Conservation (phyloP, 2,329 filamentous ascomycete species). For the Pseudogymnoascus sp. region DNA sequence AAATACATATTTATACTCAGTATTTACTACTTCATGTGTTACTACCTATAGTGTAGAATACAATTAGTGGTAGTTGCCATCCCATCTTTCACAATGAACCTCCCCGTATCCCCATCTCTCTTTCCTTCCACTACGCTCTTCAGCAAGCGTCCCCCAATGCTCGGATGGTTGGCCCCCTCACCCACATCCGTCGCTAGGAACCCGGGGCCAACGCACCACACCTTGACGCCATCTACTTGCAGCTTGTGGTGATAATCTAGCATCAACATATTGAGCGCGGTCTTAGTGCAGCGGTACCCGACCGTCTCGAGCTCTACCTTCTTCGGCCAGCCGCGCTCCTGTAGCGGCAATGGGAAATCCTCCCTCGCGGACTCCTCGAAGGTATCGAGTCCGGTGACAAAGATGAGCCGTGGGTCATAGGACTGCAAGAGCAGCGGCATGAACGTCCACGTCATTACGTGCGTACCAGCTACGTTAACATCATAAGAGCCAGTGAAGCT, state of each 20-base stretch:
- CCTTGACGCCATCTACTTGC: conserved; percentile 44
- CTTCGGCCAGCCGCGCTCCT: conserved; percentile 39
- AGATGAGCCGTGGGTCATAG: conserved; percentile 39
- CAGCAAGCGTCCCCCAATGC: conserved; percentile 35
- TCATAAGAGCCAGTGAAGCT: conserved; percentile 26
- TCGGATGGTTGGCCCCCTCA: conserved; percentile 30
- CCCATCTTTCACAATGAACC: conserved; percentile 26
- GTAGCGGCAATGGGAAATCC: conserved; percentile 19
- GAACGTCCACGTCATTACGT: conserved; percentile 29
- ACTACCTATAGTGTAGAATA: neutral
- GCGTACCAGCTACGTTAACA: conserved; percentile 30
- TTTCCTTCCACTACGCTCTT: conserved; percentile 37
- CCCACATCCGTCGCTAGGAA: conserved; percentile 43
- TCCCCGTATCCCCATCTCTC: conserved; percentile 38
- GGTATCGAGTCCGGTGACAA: conserved; percentile 38
- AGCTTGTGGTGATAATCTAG: conserved; percentile 40
- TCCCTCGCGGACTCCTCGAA: conserved; percentile 28
- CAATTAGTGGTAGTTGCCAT: neutral
- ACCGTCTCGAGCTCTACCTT: conserved; percentile 22
- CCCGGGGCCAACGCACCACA: conserved; percentile 43
- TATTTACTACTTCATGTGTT: neutral
- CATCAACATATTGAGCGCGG: conserved; percentile 45
- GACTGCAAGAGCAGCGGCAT: conserved; percentile 37
- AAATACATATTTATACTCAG: neutral
- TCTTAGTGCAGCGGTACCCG: conserved; percentile 39